Percentiles rank a stretch among this genome's conserved stretches.
Evolutionary conservation across 371 early-diverging fungal genomes (phyloP).

Genomic region (Choanephora cucurbitarum): DNA sequence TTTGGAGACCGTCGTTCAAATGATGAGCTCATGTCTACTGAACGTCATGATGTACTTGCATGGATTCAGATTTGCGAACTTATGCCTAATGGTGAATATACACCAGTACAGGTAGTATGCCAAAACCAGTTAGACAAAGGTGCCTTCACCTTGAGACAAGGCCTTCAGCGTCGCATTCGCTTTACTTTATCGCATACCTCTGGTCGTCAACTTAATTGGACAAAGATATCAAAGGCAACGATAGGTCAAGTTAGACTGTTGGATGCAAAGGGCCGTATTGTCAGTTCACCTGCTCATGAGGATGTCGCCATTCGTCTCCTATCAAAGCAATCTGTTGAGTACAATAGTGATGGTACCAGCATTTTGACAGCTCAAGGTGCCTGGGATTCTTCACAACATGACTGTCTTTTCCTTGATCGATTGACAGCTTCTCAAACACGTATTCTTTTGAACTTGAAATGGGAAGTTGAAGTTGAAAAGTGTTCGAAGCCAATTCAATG

Average conservation of each 20-base stretch:
- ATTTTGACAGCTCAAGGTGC: conserved; percentile 62
- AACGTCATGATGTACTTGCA: conserved; percentile 70
- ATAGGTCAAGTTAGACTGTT: conserved; percentile 70
- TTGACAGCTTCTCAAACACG: conserved; percentile 63
- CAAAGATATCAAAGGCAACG: conserved; percentile 51
- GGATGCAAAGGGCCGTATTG: conserved; percentile 65
- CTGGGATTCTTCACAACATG: conserved; percentile 88
- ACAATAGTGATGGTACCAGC: conserved; percentile 66
- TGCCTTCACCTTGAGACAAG: conserved; percentile 78
- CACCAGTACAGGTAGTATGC: conserved; percentile 67
- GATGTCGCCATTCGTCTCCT: conserved; percentile 50
- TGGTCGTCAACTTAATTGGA: conserved; percentile 69
- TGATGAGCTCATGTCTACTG: conserved; percentile 61
- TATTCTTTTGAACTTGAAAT: conserved; percentile 59
- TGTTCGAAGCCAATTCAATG: conserved; percentile 61
- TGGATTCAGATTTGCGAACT: conserved; percentile 74
- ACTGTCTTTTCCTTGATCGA: conserved; percentile 71
- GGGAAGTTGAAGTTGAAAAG: conserved; percentile 64
- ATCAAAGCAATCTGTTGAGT: conserved; percentile 47
- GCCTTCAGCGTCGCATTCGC: conserved; percentile 79
- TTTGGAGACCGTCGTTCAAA: conserved; percentile 45
- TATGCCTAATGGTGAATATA: conserved; percentile 72
- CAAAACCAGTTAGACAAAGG: conserved; percentile 57
- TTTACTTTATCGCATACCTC: conserved; percentile 73
- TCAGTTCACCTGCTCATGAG: conserved; percentile 52